Evolutionary conservation across 2,329 filamentous ascomycete species (phyloP).

Genomic region (Monilinia polystroma): DNA sequence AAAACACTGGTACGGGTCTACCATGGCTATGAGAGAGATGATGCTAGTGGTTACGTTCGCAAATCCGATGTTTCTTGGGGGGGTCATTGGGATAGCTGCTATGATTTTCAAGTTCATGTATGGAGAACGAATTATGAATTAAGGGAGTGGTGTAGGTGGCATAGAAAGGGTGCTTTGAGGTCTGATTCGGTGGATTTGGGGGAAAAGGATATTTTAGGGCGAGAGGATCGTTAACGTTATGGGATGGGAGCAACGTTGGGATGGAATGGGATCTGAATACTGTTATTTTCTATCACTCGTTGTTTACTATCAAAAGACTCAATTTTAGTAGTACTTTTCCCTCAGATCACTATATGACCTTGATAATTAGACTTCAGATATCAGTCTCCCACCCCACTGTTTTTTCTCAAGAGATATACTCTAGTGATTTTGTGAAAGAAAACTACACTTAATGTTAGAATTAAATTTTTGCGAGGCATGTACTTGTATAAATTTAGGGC

Average conservation of each 20-base stretch:
- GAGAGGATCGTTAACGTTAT: too few species aligned
- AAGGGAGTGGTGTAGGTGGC: neutral
- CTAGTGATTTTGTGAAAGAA: too few species aligned
- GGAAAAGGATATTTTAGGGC: neutral
- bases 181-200: neutral
- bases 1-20: neutral
- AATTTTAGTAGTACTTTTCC: neutral
- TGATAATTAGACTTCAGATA: too few species aligned
- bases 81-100: neutral
- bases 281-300: neutral
- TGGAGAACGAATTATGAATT: neutral
- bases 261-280: neutral
- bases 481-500: too few species aligned
- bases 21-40: neutral
- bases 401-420: too few species aligned
- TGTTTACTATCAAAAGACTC: neutral
- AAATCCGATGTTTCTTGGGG: conserved; percentile 1
- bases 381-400: too few species aligned
- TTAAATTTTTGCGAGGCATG: too few species aligned
- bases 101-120: neutral
- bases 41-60: neutral
- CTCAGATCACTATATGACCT: too few species aligned
- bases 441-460: too few species aligned
- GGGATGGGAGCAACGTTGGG: too few species aligned
- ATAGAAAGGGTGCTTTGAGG: neutral